Conservation (phyloP, 176 grass and related monocot genomes). For the Zea luxurians region DNA sequence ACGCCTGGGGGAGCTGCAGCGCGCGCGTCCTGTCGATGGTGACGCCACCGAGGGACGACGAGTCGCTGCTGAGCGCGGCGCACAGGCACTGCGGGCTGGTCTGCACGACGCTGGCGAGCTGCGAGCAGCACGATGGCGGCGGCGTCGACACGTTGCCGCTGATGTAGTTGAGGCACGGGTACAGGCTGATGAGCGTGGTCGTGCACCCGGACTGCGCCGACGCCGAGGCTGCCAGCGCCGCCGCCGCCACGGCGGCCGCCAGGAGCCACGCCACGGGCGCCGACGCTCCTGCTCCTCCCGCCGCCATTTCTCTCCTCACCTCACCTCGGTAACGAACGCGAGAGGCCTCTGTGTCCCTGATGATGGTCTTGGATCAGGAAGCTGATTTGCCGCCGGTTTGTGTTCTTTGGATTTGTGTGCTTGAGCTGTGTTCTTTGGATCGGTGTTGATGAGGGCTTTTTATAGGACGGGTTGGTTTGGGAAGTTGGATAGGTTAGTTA, state of each 20-base stretch:
- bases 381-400: neutral
- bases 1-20: conserved; percentile 57
- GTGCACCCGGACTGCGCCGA: conserved; percentile 68
- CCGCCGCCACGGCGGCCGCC: conserved; percentile 1
- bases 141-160: conserved; percentile 63
- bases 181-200: conserved; percentile 58
- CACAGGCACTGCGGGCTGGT: conserved; percentile 77
- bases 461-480: conserved; percentile 22
- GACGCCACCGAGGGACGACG: conserved; percentile 47
- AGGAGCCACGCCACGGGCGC: neutral
- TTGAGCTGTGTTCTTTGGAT: neutral
- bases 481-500: conserved; percentile 21
- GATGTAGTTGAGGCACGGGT: conserved; percentile 90
- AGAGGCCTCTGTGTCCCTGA: neutral
- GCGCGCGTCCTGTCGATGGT: conserved; percentile 70
- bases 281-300: conserved; percentile 1
- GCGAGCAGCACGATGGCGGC: conserved; percentile 58
- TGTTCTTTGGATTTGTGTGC: neutral
- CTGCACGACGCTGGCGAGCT: conserved; percentile 61
- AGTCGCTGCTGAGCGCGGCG: conserved; percentile 49
- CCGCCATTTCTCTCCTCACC: conserved; percentile 4
- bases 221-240: conserved; percentile 34
- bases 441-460: neutral
- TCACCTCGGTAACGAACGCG: neutral
- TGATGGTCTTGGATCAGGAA: neutral